Evolutionary conservation across 257 asterid genomes (phyloP), one percentile per base, ranked within the genome.

Genomic region (Penstemon barbatus): DNA sequence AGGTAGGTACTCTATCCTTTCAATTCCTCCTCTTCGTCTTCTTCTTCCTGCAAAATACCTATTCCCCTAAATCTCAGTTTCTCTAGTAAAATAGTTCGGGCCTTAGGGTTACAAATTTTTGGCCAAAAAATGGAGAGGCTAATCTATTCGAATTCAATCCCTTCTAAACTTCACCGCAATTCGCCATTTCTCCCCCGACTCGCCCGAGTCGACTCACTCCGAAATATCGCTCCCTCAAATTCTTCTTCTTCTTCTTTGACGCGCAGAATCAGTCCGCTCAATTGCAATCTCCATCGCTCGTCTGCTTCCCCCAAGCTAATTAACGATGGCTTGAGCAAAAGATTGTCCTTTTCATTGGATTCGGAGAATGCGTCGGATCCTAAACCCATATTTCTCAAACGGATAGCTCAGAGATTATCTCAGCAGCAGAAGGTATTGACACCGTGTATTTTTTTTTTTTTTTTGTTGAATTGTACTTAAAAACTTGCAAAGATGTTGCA

Each of bases 111-210:
- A 4, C 39, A 19, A 15, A 56, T 56, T 19, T 6, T 6, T 25
- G 0, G 3, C n/a, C n/a, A 3, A 7, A 6, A 3, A 57, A 90
- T 90, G 96, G 97, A 86, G 84, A 85, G 89, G 75, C 84, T 90
- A 66, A 74, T 90, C 79, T 65, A 74, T 68, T 78, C 87, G 74
- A 84, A 81, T 71, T 65, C 94, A 5, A 68, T 81, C 75, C 80
- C 93, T 1, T 80, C 83, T 7, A 80, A 84, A 41, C 74, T 66
- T 74, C 80, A 77, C 54, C 65, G 12, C 6, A 70, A 41, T 11
- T 71, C 73, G 41, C 75, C 84, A n/a, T 65, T 71, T 71, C 85
- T 81, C 44, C 90, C 87, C 10, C 83, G 77, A 25, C 73, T 59
- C 70, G 60, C 65, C 68, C 88, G 70, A 39, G 18, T 74, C 42